Evolutionary conservation across 495 filamentous ascomycete genomes (phyloP).

Genomic region (Aspergillus leporis): DNA sequence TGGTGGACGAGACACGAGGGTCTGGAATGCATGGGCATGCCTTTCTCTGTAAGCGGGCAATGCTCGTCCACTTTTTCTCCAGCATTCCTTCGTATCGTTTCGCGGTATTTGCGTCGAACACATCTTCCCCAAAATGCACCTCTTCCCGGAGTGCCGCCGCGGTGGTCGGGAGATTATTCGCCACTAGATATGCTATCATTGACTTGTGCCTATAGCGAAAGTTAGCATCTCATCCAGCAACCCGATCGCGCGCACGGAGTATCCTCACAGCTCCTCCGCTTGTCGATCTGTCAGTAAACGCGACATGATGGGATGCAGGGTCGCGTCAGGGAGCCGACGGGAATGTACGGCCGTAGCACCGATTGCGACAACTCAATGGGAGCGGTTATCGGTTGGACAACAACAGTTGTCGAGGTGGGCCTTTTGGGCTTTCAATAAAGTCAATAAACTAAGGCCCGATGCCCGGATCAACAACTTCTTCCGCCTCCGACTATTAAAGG

Average conservation of each 20-base stretch:
- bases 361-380: no score
- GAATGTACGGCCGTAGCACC: no score
- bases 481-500: no score
- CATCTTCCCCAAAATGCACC: conserved; percentile 60
- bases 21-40: conserved; percentile 36
- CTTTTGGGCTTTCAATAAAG: no score
- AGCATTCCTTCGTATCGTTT: conserved; percentile 87
- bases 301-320: conserved; percentile 50
- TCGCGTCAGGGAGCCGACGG: neutral
- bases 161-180: conserved; percentile 62
- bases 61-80: conserved; percentile 95
- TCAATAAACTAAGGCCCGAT: no score
- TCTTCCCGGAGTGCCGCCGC: conserved; percentile 57
- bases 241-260: conserved; percentile 47
- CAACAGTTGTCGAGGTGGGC: no score
- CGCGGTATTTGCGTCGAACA: conserved; percentile 69
- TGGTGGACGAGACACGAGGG: neutral
- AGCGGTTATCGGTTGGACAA: no score
- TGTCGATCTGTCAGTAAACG: conserved; percentile 70
- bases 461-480: no score
- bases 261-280: conserved; percentile 79
- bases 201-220: conserved; percentile 68
- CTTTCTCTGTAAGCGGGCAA: conserved; percentile 88
- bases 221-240: neutral
- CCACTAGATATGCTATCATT: conserved; percentile 78